Conservation (phyloP, 2,329 filamentous ascomycete genomes). For the Nigrograna mackinnonii region DNA sequence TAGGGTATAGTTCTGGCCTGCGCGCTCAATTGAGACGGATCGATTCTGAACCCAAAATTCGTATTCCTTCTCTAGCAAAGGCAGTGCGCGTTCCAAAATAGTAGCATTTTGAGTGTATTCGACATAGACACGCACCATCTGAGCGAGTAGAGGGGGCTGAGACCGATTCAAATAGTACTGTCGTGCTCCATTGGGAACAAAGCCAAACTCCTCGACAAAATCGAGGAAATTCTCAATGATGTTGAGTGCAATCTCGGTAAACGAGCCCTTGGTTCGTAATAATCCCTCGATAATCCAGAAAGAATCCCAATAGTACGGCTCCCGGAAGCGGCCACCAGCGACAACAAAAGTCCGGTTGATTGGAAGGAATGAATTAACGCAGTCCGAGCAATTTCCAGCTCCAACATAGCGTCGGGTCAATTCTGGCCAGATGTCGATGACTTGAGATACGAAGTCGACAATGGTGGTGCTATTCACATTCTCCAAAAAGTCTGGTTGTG, state of each 20-base stretch:
- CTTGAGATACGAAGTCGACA: conserved; percentile 63
- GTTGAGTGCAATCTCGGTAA: conserved; percentile 65
- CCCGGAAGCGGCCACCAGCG: conserved; percentile 70
- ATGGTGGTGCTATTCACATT: conserved; percentile 62
- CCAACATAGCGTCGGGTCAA: conserved; percentile 64
- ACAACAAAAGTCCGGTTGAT: conserved; percentile 72
- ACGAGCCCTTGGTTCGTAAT: conserved; percentile 65
- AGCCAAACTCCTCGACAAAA: conserved; percentile 65
- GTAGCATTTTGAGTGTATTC: conserved; percentile 67
- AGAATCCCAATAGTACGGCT: conserved; percentile 74
- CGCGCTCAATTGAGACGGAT: conserved; percentile 55
- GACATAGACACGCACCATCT: conserved; percentile 68
- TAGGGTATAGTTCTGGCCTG: conserved; percentile 56
- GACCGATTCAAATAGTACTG: conserved; percentile 71
- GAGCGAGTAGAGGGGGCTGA: conserved; percentile 67
- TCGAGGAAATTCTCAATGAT: conserved; percentile 73
- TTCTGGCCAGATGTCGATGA: conserved; percentile 72
- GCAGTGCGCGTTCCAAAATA: conserved; percentile 63
- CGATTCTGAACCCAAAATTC: conserved; percentile 66
- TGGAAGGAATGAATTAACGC: conserved; percentile 68
- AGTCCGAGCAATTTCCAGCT: conserved; percentile 55
- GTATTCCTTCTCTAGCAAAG: conserved; percentile 66
- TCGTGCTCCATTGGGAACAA: conserved; percentile 70
- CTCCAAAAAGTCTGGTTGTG: conserved; percentile 61
- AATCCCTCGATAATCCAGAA: conserved; percentile 71